Conservation (phyloP, 495 filamentous ascomycete species). For the Tuber borchii region DNA sequence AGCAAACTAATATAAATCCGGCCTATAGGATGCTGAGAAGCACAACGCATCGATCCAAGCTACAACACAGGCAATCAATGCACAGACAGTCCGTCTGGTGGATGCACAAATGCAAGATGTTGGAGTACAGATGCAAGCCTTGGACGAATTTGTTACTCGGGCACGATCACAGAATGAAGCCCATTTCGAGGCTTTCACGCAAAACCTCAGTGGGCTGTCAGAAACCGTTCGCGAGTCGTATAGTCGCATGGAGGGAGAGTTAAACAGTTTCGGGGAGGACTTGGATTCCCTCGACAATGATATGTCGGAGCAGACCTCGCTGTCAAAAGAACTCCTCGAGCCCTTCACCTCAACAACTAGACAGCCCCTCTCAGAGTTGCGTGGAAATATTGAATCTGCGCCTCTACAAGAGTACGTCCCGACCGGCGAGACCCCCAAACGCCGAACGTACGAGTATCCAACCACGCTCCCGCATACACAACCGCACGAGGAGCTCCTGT, state of each 20-base stretch:
- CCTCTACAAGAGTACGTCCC: slow-evolving; percentile 67
- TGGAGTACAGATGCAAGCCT: slow-evolving; percentile 72
- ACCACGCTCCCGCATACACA: slow-evolving; percentile 69
- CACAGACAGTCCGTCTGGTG: slow-evolving; percentile 85
- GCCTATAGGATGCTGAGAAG: slow-evolving; percentile 60
- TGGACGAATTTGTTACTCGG: slow-evolving; percentile 83
- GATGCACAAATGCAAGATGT: slow-evolving; percentile 82
- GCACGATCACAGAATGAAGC: slow-evolving; percentile 72
- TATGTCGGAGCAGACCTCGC: slow-evolving; percentile 51
- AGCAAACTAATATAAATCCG: slow-evolving; percentile 39
- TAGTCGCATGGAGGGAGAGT: slow-evolving; percentile 57
- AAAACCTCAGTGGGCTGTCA: slow-evolving; percentile 49
- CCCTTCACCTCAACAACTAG: slow-evolving; percentile 57
- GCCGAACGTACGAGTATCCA: slow-evolving; percentile 67
- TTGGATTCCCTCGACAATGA: slow-evolving; percentile 59
- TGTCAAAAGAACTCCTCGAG: slow-evolving; percentile 52
- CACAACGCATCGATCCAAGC: slow-evolving; percentile 72
- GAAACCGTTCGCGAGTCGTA: slow-evolving; percentile 65
- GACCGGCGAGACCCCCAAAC: slow-evolving; percentile 81
- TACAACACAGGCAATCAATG: slow-evolving; percentile 78
- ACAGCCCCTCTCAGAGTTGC: slow-evolving; percentile 62
- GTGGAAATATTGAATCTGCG: slow-evolving; percentile 55
- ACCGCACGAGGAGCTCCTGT: slow-evolving; percentile 60
- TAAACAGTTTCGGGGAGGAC: slow-evolving; percentile 56
- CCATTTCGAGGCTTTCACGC: slow-evolving; percentile 55